phyloP scores from a whole-genome alignment of 352 stramenopile species.

The Phytopythium oedochilum region DNA sequence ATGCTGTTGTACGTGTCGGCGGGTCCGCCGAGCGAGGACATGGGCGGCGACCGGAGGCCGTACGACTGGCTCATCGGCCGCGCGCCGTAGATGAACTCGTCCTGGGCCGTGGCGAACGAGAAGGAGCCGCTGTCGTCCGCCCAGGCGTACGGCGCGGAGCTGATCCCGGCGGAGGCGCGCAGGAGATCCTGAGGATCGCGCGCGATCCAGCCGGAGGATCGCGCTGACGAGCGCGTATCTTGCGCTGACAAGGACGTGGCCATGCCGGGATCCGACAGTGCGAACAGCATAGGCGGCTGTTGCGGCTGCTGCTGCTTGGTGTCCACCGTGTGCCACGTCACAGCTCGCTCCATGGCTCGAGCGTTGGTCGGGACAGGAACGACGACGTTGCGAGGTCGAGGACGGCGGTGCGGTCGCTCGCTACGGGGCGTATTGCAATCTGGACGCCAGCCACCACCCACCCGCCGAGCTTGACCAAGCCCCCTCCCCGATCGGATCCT shows the following conservation, averaged over 20 bases:
- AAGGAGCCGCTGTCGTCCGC: not conserved
- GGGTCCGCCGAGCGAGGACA: not conserved
- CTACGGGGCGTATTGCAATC: constrained; percentile 1
- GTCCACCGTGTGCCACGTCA: not conserved
- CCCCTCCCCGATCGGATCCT: not conserved
- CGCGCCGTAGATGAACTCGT: not conserved
- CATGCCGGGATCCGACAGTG: not conserved
- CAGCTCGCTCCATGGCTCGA: not conserved
- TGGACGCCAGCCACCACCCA: not conserved
- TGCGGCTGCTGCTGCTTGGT: not conserved
- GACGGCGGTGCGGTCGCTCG: not conserved
- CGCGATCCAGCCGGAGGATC: not conserved
- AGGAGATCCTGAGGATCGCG: constrained; percentile 1
- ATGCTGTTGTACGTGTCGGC: not conserved
- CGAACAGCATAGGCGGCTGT: not conserved
- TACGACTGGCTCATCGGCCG: not conserved
- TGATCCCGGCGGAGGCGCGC: not conserved
- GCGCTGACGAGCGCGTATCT: not conserved
- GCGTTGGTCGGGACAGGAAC: no score
- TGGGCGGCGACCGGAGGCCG: not conserved
- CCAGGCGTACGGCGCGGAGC: not conserved
- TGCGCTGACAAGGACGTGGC: not conserved
- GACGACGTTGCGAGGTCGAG: not conserved
- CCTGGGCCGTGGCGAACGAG: not conserved
- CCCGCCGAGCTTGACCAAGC: not conserved